Evolutionary conservation across 208 protist species (phyloP), one percentile per base, ranked within the genome.

Genomic region (Trypanosomatidae sp.): DNA sequence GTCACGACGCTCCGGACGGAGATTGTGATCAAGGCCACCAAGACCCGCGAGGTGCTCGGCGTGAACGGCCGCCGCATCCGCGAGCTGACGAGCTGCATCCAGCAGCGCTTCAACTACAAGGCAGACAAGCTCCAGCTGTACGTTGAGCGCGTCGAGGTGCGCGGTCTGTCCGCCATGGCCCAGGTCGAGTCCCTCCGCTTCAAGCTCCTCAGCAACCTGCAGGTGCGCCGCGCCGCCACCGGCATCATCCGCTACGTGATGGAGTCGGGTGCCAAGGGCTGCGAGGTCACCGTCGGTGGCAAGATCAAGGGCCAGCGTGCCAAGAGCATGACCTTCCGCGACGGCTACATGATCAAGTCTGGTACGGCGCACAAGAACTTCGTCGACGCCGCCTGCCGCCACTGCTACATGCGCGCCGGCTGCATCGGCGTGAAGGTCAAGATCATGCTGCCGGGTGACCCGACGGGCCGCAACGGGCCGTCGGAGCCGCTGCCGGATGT

Each of bases 271-370:
- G 99, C 99, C 70, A 98, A 99, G 87, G 99, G 99, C 87, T 97
- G 93, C 88, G 99, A 99, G 91, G 98, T 99, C 68, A 95, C 98
- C 73, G 98, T 99, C 50, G 96, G 98, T 62, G 99, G 99, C 82
- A 99, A 99, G 93, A 91, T 99, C 62, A 97, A 99, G 80, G 98
- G 95, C 52, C 98, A 99, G 89, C 97, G 99, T 89, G 99, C 99
- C 64, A 99, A 99, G 93, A 79, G 82, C 73, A 99, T 99, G 98
- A 99, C 99, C 84, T 99, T 99, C 97, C 91, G 90, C 65, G 99
- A 99, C 69, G 99, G 99, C 69, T 99, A 99, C 90, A 99, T 99
- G 98, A 98, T 99, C 89, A 98, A 98, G 83, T 97, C 98, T 59
- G 98, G 98, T 88, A 87, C 98, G 47, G 93, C 97, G 56, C 85